Base-by-base conservation (phyloP, 192 early-diverging fungal species). In the Backusella mclennaniae region DNA sequence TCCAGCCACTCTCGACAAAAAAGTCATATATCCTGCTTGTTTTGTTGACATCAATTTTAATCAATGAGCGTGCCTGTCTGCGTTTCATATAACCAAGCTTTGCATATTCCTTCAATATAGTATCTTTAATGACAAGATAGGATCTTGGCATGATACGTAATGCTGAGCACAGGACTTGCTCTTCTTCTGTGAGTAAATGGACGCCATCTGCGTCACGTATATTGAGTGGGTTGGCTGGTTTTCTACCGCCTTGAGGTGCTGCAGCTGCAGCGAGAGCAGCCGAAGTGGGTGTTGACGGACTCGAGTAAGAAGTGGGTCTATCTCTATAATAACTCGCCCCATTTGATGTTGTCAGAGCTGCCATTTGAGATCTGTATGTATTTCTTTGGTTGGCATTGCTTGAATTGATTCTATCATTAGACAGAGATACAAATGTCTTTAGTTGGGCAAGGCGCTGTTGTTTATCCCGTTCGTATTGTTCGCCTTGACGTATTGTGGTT, bases 41-140 rank as follows among this genome's bases (percentile, higher is more conserved):
- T 80, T 96, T 98, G 84, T 92, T 92, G 4, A 92, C 93, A 81
- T 99, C 98, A 73, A 98, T 96, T 83, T 94, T 95, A 84, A 97
- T 92, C 71, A 99, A 78, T 63, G 93, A 88, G n/a, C 95, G 84
- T 2, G 94, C 93, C 73, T 93, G 90, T 63, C 93, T 87, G 66
- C 94, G 86, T 67, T 89, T 87, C 74, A 99, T 84, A 4, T 66
- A 71, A 8, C 95, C 96, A 8, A 82, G 78, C 23, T 88, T 89
- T 6, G 92, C 93, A 78, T 95, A 96, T 75, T 97, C 95, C 33
- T 91, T 88, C 41, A 99, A 83, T 63, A 98, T 85, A 6, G 93
- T 90, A 56, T 97, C 96, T 82, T 99, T 99, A 84, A 96, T 95
- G 33, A 92, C 92, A 66, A 98, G 81, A 71, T 99, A 99, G 7